Percentiles rank a stretch among this genome's conserved stretches.
These are phyloP conservation scores for Rhizomucor pusillus DNA, from an alignment of 371 early-diverging fungal genomes.

Conservation along the genomic window DNA sequence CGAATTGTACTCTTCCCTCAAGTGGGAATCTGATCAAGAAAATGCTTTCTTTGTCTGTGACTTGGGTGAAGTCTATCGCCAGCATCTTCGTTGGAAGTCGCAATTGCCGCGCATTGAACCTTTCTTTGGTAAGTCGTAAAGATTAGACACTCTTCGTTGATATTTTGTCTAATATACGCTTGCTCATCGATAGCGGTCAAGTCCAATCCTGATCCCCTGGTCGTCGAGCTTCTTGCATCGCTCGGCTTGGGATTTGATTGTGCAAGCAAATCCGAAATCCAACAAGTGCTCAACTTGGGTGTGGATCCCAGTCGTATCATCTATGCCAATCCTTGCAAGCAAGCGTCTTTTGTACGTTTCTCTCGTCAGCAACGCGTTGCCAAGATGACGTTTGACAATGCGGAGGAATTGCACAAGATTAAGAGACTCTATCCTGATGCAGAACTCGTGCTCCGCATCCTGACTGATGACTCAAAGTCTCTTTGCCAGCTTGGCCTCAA, in stretches of 20 bases:
- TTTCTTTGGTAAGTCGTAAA: slow-evolving; percentile 73
- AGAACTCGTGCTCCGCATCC: slow-evolving; percentile 87
- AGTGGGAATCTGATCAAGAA: slow-evolving; percentile 65
- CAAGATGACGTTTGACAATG: slow-evolving; percentile 98
- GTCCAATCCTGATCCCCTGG: slow-evolving; percentile 90
- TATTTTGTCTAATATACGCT: too few relatives aligned
- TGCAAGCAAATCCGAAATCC: slow-evolving; percentile 86
- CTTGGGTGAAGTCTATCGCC: slow-evolving; percentile 84
- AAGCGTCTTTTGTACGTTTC: slow-evolving; percentile 87
- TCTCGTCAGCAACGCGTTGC: slow-evolving; percentile 75
- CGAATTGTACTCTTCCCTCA: slow-evolving; percentile 36
- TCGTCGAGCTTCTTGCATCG: slow-evolving; percentile 80
- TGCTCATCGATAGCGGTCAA: slow-evolving; percentile 75
- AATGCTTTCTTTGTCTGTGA: slow-evolving; percentile 95
- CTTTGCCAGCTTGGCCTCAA: slow-evolving; percentile 93
- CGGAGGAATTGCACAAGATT: slow-evolving; percentile 94
- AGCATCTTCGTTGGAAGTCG: slow-evolving; percentile 79
- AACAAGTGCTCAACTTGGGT: slow-evolving; percentile 77
- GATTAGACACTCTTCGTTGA: too few relatives aligned
- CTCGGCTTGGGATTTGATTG: slow-evolving; percentile 94
- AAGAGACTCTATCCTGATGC: slow-evolving; percentile 79
- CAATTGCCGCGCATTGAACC: slow-evolving; percentile 92
- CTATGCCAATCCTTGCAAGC: slow-evolving; percentile 99
- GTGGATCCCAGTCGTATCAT: slow-evolving; percentile 82
- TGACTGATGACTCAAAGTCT: slow-evolving; percentile 93